Conservation (phyloP, 2,329 filamentous ascomycete genomes). For the Leptoxyphium fumago region DNA sequence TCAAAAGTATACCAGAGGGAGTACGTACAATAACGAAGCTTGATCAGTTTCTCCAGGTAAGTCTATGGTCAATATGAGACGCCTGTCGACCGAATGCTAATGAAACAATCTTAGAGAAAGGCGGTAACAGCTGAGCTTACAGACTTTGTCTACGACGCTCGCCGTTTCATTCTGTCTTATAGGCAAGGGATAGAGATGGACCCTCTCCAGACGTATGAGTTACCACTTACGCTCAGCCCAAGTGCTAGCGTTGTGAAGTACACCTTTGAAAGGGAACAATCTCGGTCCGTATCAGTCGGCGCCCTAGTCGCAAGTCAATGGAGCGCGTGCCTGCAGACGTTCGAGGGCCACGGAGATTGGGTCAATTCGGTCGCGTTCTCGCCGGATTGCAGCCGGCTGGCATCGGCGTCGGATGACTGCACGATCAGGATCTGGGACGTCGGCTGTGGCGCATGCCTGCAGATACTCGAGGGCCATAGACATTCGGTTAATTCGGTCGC, state of each 20-base stretch:
- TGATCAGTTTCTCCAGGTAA: background rate
- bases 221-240: background rate
- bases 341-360: slow-evolving; percentile 77
- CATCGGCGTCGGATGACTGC: slow-evolving; percentile 80
- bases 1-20: background rate
- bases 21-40: background rate
- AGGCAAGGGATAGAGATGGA: background rate
- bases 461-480: slow-evolving; percentile 78
- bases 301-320: background rate
- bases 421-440: slow-evolving; percentile 84
- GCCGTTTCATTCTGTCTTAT: background rate
- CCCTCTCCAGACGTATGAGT: background rate
- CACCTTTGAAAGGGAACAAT: background rate
- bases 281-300: background rate
- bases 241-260: background rate
- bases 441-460: slow-evolving; percentile 68
- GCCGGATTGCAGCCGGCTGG: slow-evolving; percentile 78
- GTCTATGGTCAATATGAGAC: background rate
- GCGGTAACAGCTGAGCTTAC: background rate
- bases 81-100: background rate
- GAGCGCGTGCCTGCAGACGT: slow-evolving; percentile 44
- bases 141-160: background rate
- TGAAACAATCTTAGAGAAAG: background rate
- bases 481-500: slow-evolving; percentile 70
- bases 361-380: slow-evolving; percentile 75